Percentiles rank a stretch among this genome's conserved stretches.
These are phyloP conservation scores for Adansonia rubrostipa DNA, from an alignment of 441 rosid species.

Conservation along the genomic window DNA sequence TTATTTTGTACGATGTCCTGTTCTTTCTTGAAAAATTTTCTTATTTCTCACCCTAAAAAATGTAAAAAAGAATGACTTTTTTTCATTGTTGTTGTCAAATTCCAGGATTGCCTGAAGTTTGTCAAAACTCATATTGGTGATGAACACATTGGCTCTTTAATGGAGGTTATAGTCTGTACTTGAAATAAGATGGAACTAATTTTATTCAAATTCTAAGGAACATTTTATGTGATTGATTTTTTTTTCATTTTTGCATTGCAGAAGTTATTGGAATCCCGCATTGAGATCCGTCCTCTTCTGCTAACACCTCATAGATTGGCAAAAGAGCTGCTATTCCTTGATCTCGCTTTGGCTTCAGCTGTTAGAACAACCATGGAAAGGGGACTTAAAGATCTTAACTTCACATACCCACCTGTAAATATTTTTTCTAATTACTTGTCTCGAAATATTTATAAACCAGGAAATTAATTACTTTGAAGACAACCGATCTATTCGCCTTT, in stretches of 20 bases:
- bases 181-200: conserved; percentile 20
- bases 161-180: conserved; percentile 48
- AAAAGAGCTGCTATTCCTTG: conserved; percentile 64
- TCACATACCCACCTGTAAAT: conserved; percentile 51
- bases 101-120: conserved; percentile 55
- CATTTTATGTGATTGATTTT: conserved; percentile 26
- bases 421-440: conserved; percentile 7
- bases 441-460: conserved; percentile 12
- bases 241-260: conserved; percentile 33
- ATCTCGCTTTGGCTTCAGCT: conserved; percentile 71
- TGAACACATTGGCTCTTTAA: conserved; percentile 42
- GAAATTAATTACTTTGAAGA: background rate
- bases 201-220: conserved; percentile 15
- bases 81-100: conserved; percentile 24
- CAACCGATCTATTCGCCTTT: conserved; percentile 13
- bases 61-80: conserved; percentile 18
- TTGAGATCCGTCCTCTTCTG: conserved; percentile 59
- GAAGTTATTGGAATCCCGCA: conserved; percentile 65
- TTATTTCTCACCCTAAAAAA: conserved; percentile 1
- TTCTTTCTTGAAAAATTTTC: conserved; percentile 3
- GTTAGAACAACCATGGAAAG: conserved; percentile 72
- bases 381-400: conserved; percentile 58
- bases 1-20: background rate
- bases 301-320: conserved; percentile 51
- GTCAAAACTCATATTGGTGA: conserved; percentile 53